Conservation (phyloP, 1,284 basidiomycete species). For the Sparassis latifolia region DNA sequence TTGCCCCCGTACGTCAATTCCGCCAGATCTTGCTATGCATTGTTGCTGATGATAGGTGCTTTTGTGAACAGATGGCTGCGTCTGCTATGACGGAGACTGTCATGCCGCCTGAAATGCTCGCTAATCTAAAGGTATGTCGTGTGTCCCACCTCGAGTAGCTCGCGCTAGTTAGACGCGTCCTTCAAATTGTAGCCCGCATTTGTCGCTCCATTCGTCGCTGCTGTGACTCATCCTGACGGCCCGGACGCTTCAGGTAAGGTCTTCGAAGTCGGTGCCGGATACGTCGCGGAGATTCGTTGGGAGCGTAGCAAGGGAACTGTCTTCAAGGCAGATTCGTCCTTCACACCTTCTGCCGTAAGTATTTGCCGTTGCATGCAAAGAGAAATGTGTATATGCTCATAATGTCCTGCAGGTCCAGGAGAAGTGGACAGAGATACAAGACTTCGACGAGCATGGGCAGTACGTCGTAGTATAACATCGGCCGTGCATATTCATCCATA, state of each 20-base stretch:
- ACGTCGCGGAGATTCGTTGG: conserved; percentile 89
- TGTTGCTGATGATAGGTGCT: not conserved
- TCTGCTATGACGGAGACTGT: conserved; percentile 92
- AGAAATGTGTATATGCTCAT: not conserved
- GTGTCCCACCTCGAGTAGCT: not conserved
- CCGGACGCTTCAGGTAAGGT: conserved; percentile 83
- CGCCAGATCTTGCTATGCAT: not conserved
- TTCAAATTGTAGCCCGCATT: conserved; percentile 65
- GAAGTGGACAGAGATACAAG: conserved; percentile 76
- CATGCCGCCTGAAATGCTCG: conserved; percentile 97
- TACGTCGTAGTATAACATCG: conserved; percentile 27
- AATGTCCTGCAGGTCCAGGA: conserved; percentile 53
- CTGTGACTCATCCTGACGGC: conserved; percentile 70
- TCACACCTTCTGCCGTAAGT: conserved; percentile 89
- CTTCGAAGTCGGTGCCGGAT: conserved; percentile 95
- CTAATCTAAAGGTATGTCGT: conserved; percentile 67
- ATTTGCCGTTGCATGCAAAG: not conserved
- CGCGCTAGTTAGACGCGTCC: not conserved
- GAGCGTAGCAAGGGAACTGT: conserved; percentile 84
- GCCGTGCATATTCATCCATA: not conserved
- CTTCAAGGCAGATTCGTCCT: conserved; percentile 88
- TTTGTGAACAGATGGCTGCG: conserved; percentile 67
- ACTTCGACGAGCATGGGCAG: conserved; percentile 79
- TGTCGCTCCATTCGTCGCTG: conserved; percentile 88
- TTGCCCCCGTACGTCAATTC: conserved; percentile 72